Conservation (phyloP, 2,329 filamentous ascomycete genomes). For the Pseudogymnoascus destructans region DNA sequence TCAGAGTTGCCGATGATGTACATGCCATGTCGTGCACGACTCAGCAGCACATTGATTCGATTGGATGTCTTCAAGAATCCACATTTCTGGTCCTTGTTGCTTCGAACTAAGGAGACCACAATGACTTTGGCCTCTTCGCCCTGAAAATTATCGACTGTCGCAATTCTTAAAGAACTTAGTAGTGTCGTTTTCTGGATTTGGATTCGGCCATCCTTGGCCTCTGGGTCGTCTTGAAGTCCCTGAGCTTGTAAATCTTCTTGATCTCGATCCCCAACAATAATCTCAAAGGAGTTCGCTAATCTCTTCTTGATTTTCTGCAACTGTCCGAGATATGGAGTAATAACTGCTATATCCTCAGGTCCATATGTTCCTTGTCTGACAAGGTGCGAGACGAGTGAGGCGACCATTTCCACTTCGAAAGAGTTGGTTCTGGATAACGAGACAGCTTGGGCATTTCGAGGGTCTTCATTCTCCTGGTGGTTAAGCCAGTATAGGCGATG, state of each 20-base stretch:
- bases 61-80: constrained; percentile 56
- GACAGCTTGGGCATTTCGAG: constrained; percentile 39
- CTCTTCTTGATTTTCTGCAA: constrained; percentile 36
- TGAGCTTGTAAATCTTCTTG: constrained; percentile 35
- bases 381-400: constrained; percentile 49
- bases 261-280: constrained; percentile 53
- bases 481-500: constrained; percentile 47
- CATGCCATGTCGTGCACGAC: constrained; percentile 55
- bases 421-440: constrained; percentile 46
- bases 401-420: constrained; percentile 51
- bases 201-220: constrained; percentile 12
- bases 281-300: constrained; percentile 39
- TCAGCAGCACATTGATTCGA: constrained; percentile 55
- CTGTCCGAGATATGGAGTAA: constrained; percentile 53
- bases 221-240: constrained; percentile 16
- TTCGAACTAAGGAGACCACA: constrained; percentile 56
- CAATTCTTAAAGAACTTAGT: constrained; percentile 31
- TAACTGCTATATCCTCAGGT: constrained; percentile 50
- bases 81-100: constrained; percentile 42
- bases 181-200: constrained; percentile 31
- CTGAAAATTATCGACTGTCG: constrained; percentile 64
- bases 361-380: constrained; percentile 50
- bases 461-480: constrained; percentile 39
- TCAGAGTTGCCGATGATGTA: constrained; percentile 54
- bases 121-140: constrained; percentile 64